Conservation (phyloP, 192 early-diverging fungal genomes). For the Coemansia sp. region DNA sequence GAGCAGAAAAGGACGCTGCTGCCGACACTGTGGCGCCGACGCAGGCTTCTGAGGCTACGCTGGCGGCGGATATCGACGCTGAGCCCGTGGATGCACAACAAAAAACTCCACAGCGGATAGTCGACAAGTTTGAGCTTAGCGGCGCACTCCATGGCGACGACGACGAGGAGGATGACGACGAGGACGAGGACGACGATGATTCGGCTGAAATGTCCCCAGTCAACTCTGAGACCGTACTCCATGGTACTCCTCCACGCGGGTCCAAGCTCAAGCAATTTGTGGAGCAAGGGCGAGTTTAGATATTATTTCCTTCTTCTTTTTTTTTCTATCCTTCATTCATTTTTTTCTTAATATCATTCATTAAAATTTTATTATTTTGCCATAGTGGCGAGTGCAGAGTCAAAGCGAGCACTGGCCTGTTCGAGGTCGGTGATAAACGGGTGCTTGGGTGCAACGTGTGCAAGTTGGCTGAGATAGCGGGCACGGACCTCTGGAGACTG, state of each 20-base stretch:
- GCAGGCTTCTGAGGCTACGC: not conserved
- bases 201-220: conserved; percentile 3
- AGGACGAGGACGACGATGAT: conserved; percentile 43
- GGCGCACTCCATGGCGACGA: conserved; percentile 5
- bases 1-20: not conserved
- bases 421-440: conserved; percentile 74
- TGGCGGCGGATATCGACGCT: not conserved
- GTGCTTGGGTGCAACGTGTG: conserved; percentile 73
- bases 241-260: conserved; percentile 45
- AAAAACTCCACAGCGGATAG: conserved; percentile 12
- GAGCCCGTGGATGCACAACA: not conserved
- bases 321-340: not conserved
- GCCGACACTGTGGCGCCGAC: not conserved
- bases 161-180: conserved; percentile 25
- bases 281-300: conserved; percentile 14
- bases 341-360: no score
- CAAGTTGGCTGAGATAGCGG: conserved; percentile 71
- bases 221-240: conserved; percentile 19
- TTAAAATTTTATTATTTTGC: not conserved
- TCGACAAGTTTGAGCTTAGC: conserved; percentile 27
- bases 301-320: not conserved
- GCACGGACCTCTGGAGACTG: conserved; percentile 67
- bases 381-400: not conserved
- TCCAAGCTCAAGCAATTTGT: conserved; percentile 32
- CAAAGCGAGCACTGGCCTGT: not conserved